Percentiles rank a stretch among this genome's conserved stretches.
phyloP scores from a whole-genome alignment of 2,329 filamentous ascomycete species.

The Pseudogymnoascus sp. region DNA sequence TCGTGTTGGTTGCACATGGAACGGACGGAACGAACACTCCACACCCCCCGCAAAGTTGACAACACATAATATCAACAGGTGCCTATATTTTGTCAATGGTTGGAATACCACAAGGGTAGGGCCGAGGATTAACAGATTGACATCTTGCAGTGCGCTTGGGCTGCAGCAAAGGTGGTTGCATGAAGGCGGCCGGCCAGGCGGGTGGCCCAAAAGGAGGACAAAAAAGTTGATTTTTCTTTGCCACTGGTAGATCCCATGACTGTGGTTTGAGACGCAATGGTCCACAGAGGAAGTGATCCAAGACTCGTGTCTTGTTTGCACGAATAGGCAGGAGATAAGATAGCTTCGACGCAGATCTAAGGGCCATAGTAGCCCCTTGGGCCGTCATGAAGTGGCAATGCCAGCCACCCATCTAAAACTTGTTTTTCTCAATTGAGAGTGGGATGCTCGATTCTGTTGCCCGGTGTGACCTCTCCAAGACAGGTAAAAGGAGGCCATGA shows the following conservation, averaged over 20 bases:
- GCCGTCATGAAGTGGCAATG: constrained; percentile 1
- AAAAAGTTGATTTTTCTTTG: constrained; percentile 6
- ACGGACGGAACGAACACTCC: neutral
- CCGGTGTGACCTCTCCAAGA: neutral
- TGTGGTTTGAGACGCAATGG: neutral
- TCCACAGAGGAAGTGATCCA: neutral
- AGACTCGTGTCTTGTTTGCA: neutral
- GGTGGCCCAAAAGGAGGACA: constrained; percentile 5
- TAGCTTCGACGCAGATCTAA: neutral
- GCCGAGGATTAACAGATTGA: constrained; percentile 4
- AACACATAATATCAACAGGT: constrained; percentile 5
- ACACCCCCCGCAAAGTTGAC: neutral
- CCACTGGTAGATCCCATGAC: neutral
- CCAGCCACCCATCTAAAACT: neutral
- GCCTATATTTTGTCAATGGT: constrained; percentile 6
- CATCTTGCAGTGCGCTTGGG: constrained; percentile 5
- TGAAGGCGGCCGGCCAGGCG: constrained; percentile 2
- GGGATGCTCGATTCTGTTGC: constrained; percentile 1
- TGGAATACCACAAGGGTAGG: constrained; percentile 6
- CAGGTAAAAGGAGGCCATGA: neutral
- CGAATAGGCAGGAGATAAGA: neutral
- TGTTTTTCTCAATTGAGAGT: constrained; percentile 1
- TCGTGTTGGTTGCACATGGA: constrained; percentile 6
- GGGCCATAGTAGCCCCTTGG: neutral
- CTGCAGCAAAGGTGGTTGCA: constrained; percentile 1